Conservation (phyloP, 108 stramenopile species). For the Mediolabrus comicus region DNA sequence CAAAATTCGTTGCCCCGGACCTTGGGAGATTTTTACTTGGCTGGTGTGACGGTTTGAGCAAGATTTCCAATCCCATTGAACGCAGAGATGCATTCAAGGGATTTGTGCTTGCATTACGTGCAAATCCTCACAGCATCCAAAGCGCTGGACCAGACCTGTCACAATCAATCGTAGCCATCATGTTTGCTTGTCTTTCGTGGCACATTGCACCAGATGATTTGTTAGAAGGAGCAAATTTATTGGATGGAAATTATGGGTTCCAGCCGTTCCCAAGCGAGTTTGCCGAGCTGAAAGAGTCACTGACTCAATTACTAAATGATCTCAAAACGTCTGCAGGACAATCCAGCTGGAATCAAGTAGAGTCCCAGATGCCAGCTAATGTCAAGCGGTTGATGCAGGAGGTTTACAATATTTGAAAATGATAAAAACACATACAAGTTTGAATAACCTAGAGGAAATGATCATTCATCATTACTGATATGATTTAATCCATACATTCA, state of each 20-base stretch:
- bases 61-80: constrained; percentile 64
- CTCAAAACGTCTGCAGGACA: constrained; percentile 64
- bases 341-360: constrained; percentile 55
- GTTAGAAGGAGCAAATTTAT: constrained; percentile 4
- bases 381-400: constrained; percentile 68
- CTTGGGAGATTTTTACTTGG: constrained; percentile 74
- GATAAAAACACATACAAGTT: no score
- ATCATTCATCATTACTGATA: not conserved
- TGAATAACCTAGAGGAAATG: no score
- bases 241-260: constrained; percentile 58
- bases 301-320: constrained; percentile 60
- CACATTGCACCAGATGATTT: constrained; percentile 54
- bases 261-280: constrained; percentile 64
- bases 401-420: constrained; percentile 38
- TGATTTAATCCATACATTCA: constrained; percentile 17
- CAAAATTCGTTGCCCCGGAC: constrained; percentile 81
- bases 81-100: constrained; percentile 80
- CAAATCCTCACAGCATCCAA: constrained; percentile 78
- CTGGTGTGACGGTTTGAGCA: constrained; percentile 79
- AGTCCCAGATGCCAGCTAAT: constrained; percentile 66
- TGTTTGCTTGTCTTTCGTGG: constrained; percentile 79
- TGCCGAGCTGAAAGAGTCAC: constrained; percentile 48
- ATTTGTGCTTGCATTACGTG: constrained; percentile 60
- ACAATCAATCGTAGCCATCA: constrained; percentile 57
- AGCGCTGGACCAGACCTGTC: constrained; percentile 38